Conservation (phyloP, 768 basidiomycete species). For the Russula vinacea region DNA sequence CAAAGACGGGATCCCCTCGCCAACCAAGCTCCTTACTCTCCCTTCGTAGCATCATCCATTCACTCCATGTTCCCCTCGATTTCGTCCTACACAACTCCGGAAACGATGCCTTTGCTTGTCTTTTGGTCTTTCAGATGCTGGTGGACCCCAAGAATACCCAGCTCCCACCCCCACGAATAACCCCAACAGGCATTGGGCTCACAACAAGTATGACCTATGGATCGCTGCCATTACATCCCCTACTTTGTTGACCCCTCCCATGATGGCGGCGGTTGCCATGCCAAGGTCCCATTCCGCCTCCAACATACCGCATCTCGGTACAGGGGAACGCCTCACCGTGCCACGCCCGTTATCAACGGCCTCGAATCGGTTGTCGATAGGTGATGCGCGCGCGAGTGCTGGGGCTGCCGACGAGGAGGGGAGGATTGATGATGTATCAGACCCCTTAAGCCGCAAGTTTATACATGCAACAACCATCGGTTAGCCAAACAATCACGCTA, state of each 20-base stretch:
- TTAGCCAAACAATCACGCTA: not conserved
- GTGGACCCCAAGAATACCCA: slow-evolving; percentile 51
- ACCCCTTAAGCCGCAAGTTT: slow-evolving; percentile 9
- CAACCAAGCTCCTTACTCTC: slow-evolving; percentile 54
- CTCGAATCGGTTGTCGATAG: slow-evolving; percentile 15
- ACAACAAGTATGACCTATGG: slow-evolving; percentile 4
- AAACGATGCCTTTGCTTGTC: slow-evolving; percentile 69
- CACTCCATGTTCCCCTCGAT: slow-evolving; percentile 45
- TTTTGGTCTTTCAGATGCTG: slow-evolving; percentile 67
- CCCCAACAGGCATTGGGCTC: not conserved
- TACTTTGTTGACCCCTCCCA: slow-evolving; percentile 19
- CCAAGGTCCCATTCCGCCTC: slow-evolving; percentile 22
- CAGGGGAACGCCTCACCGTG: not conserved
- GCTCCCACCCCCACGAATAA: slow-evolving; percentile 29
- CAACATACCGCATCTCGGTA: slow-evolving; percentile 5
- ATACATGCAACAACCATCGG: slow-evolving; percentile 24
- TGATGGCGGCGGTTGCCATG: slow-evolving; percentile 9
- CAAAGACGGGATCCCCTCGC: slow-evolving; percentile 54
- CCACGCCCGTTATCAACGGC: not conserved
- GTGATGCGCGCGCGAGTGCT: not conserved
- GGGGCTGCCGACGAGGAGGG: slow-evolving; percentile 24
- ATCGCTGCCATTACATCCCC: slow-evolving; percentile 25
- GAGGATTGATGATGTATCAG: slow-evolving; percentile 2
- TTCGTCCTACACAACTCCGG: slow-evolving; percentile 69
- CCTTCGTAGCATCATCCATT: slow-evolving; percentile 59